Evolutionary conservation across 257 asterid genomes (phyloP), one percentile per base, ranked within the genome.

Genomic region (Apocynum venetum): DNA sequence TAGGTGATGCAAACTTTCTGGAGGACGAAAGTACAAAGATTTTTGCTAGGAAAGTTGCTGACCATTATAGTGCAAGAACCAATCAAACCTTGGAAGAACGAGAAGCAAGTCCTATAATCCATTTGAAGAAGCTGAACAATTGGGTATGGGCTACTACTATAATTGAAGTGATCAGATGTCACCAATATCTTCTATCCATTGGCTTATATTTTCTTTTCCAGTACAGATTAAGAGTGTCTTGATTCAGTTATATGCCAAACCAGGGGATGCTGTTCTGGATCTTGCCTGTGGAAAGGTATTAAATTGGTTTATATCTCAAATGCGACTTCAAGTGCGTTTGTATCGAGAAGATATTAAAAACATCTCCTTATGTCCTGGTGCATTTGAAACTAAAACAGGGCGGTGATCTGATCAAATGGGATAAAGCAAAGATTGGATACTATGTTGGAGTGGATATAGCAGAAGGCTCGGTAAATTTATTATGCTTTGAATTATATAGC

Each of bases 341-440:
- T 2, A 41, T n/a, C 20, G 48, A 44, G 47, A 1, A 2, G 10
- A 55, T 46, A 46, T 43, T 25, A 8, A 57, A 36, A 13, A 44
- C 38, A 19, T 61, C 61, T 64, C 57, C 36, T 9, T 52, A 53
- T 71, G 59, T 57, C 12, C 12, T 52, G 3, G 9, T 67, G 59
- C 25, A 57, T 69, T 73, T 79, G 55, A 69, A 49, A 79, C 78
- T 86, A 46, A 82, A 75, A 79, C 84, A 92, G 99, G 98, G 99
- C 67, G 99, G 97, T 80, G 99, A 96, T 83, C 94, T 93, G 74
- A 93, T 96, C 84, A 91, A 96, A 91, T 96, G 99, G 99, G 98
- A 96, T 84, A 96, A 96, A 86, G 99, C 99, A 53, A 93, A 81
- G 82, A 88, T 96, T 84, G 94, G 92, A 74, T 96, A 93, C 83